Evolutionary conservation across 306 rosid species (phyloP), one percentile per base, ranked within the genome.

Genomic region (Dicorynia guianensis): DNA sequence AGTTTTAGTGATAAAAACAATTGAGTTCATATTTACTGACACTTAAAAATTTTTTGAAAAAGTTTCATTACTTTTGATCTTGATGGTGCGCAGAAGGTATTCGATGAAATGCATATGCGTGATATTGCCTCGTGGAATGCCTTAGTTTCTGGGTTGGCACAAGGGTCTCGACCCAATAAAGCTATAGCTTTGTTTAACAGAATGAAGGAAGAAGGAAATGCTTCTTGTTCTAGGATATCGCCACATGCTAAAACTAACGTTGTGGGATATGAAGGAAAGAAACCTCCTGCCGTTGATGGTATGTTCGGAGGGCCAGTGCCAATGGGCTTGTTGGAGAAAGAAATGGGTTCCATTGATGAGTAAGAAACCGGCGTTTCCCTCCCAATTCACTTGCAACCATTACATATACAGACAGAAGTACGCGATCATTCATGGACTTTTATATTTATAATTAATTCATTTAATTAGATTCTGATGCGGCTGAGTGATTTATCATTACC

Each of bases 71-170:
- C n/a, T n/a, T n/a, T n/a, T 11, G 72, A 86, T 60, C 73, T 91
- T 4, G 81, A 79, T 39, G 53, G 66, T 78, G 96, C 97, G 2
- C 71, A 52, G n/a, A 87, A 92, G 76, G 82, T 94, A 90, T 94
- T 94, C 43, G 97, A 85, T 73, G 97, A 82, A 82, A 92, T 92
- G 93, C 14, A 0, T 6, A 15, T 7, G 4, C 84, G 90, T 46
- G 98, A 92, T 69, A 86, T 89, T 17, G 97, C 96, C 1, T 80
- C 95, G 5, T 92, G 97, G 95, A 95, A 92, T 10, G 95, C 95
- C 0, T 72, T 95, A 88, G 82, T 95, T 77, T 80, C 87, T 64
- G 97, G 98, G 77, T 82, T 92, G 82, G 97, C 95, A 0, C 96
- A 95, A 62, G 97, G 96, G 64, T 79, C 84, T 77, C 85, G 79